Evolutionary conservation across 768 basidiomycete species (phyloP), one percentile per base, ranked within the genome.

Genomic region (Leccinum disarticulatum): DNA sequence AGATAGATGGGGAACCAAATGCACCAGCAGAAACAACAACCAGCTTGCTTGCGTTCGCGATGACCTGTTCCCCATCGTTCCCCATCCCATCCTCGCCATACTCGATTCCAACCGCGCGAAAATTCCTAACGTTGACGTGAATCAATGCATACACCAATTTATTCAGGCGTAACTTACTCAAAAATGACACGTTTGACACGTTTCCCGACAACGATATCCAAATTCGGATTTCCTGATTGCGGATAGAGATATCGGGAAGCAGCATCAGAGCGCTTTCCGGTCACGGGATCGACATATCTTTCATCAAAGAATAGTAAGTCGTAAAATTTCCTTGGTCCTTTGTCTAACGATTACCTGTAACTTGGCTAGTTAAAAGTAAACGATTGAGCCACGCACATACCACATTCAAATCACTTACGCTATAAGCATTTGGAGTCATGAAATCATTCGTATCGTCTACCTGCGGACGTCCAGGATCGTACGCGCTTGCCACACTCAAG

Each of bases 1-100:
- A 73, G 25, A 86, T 81, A 2, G 80, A 68, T 0, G 83, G 81
- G 0, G 83, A 82, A 2, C 84, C 83, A 56, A 86, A 81, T 1
- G 83, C 74, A 0, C 83, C 84, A 7, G 77, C 77, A 1, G 81
- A 79, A 14, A 85, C 46, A 19, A 85, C 78, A 0, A 85, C 79
- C 2, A 83, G 70, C 4, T 72, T 55, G 15, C 25, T 51, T 3
- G 76, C 79, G 6, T 54, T 65, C 13, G 71, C 76, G 1, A 57
- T 62, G 10, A 56, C 52, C 1, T 64, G 19, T 7, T 64, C 58
- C 0, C 31, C 11, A 43, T 46, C 56, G 0, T 31, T 15, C 3
- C 1, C 62, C 3, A 46, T 46, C 19, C 19, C 11, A 4, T 61
- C 66, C 2, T 3, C 74, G 1, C 56, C 63, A 13, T 70, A 79